Percentiles rank a stretch among this genome's conserved stretches.
phyloP scores from a whole-genome alignment of 495 filamentous ascomycete genomes.

The Cladorrhinum samala region DNA sequence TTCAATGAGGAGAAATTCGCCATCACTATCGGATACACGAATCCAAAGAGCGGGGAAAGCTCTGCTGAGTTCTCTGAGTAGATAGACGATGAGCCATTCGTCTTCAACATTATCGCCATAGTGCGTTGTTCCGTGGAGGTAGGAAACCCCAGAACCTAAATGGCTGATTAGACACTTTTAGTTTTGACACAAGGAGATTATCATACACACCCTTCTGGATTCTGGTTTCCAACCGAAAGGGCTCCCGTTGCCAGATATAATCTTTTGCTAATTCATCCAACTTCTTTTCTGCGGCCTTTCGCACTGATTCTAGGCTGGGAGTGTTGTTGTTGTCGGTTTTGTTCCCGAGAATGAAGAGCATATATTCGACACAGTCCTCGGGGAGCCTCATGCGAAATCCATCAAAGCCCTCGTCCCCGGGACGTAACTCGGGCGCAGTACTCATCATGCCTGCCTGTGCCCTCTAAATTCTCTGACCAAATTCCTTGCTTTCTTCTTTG shows the following conservation, averaged over 20 bases:
- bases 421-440: conserved; percentile 17
- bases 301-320: conserved; percentile 60
- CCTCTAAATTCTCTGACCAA: too few species aligned
- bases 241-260: conserved; percentile 94
- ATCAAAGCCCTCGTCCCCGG: conserved; percentile 44
- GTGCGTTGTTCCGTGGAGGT: conserved; percentile 66
- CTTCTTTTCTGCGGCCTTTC: conserved; percentile 58
- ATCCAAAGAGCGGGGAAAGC: conserved; percentile 73
- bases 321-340: conserved; percentile 38
- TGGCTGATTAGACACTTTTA: not conserved
- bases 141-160: conserved; percentile 32
- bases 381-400: conserved; percentile 70
- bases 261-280: conserved; percentile 59
- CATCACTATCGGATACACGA: conserved; percentile 76
- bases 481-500: not conserved
- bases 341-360: conserved; percentile 63
- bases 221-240: conserved; percentile 53
- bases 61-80: conserved; percentile 76
- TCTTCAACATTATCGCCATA: conserved; percentile 94
- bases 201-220: conserved; percentile 52
- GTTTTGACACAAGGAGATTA: not conserved
- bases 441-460: conserved; percentile 21
- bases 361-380: conserved; percentile 85
- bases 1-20: conserved; percentile 92
- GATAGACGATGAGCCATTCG: conserved; percentile 92